Conservation (phyloP, 495 filamentous ascomycete genomes). For the Neurospora hispaniola region DNA sequence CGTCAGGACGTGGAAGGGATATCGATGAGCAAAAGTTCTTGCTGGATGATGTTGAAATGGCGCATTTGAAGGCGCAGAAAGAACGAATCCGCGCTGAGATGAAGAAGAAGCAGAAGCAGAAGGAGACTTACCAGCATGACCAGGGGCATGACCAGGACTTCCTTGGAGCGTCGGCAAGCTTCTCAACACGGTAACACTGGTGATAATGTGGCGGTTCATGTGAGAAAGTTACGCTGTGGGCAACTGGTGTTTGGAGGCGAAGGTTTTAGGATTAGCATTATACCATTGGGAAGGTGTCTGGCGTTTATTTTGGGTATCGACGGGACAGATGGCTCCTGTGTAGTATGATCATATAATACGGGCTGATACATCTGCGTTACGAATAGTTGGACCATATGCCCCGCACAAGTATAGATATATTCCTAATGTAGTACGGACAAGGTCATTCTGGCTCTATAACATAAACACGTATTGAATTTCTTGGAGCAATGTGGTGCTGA, state of each 20-base stretch:
- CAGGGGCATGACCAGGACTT: conserved; percentile 7
- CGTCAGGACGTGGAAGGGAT: conserved; percentile 6
- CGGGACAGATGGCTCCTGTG: not conserved
- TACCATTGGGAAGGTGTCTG: conserved; percentile 19
- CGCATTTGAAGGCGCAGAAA: conserved; percentile 14
- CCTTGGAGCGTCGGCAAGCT: not conserved
- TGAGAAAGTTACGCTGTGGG: not conserved
- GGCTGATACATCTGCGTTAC: not conserved
- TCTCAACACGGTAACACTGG: not conserved
- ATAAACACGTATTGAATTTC: not conserved
- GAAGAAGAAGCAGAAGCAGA: not conserved
- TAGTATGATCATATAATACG: not conserved
- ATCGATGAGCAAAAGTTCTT: conserved; percentile 26
- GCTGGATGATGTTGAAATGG: conserved; percentile 16
- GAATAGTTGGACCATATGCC: not conserved
- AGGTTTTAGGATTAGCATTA: conserved; percentile 1
- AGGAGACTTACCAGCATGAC: not conserved
- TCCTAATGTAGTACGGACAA: not conserved
- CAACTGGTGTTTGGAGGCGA: not conserved
- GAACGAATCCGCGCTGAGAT: conserved; percentile 5
- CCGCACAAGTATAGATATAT: not conserved
- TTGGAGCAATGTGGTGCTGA: not conserved
- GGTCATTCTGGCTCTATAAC: not conserved
- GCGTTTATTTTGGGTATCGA: conserved; percentile 2
- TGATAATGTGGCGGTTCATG: not conserved